phyloP scores from a whole-genome alignment of 139 green algal species.

The Deuterostichococcus epilithicus region DNA sequence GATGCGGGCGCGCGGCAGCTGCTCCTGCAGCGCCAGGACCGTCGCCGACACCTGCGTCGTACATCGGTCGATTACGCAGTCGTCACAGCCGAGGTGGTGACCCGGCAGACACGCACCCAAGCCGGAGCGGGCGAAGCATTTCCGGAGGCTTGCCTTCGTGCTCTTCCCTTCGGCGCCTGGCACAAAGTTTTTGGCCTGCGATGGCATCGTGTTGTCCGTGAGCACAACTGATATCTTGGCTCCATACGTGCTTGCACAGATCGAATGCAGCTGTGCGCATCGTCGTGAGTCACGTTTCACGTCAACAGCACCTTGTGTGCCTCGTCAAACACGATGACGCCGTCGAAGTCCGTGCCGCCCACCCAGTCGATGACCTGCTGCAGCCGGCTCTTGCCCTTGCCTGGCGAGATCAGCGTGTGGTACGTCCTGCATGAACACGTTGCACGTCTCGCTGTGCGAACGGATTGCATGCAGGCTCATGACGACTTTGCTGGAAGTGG shows the following conservation, averaged over 20 bases:
- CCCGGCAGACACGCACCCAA: too few relatives aligned
- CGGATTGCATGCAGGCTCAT: too few relatives aligned
- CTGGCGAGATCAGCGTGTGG: slow-evolving; percentile 56
- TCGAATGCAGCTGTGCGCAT: too few relatives aligned
- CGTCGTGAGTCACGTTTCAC: too few relatives aligned
- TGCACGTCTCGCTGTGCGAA: too few relatives aligned
- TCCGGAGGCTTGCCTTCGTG: slow-evolving; percentile 52
- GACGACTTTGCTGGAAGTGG: too few relatives aligned
- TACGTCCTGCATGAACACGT: slow-evolving; percentile 59
- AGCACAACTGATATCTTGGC: too few relatives aligned
- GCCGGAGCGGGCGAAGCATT: too few relatives aligned
- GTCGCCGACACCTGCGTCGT: slow-evolving; percentile 39
- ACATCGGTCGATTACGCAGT: too few relatives aligned
- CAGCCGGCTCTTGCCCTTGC: slow-evolving; percentile 39
- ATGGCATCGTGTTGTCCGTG: too few relatives aligned
- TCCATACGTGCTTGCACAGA: too few relatives aligned
- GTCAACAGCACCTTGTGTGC: slow-evolving; percentile 28
- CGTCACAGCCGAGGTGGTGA: too few relatives aligned
- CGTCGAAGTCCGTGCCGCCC: slow-evolving; percentile 57
- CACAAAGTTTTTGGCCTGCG: slow-evolving; percentile 75
- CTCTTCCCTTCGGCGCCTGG: slow-evolving; percentile 58
- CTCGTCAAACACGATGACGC: slow-evolving; percentile 77
- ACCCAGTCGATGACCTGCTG: slow-evolving; percentile 75
- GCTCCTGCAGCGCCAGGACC: slow-evolving; percentile 69
- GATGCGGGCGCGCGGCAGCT: slow-evolving; percentile 64